Evolutionary conservation across 495 filamentous ascomycete species (phyloP).

Genomic region (Amphirosellinia nigrospora): DNA sequence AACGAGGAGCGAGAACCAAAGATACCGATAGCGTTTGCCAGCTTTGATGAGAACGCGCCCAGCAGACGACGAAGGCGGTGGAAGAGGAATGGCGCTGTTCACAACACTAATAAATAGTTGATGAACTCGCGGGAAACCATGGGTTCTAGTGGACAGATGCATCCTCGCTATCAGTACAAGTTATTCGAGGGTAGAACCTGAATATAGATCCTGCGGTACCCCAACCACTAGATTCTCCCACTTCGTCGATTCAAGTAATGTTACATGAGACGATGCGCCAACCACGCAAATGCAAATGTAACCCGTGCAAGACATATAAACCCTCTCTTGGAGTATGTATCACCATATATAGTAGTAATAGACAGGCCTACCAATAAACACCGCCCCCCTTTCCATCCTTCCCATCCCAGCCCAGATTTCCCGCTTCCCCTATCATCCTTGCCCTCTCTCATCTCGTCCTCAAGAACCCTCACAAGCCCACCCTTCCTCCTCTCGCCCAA

Average conservation of each 20-base stretch:
- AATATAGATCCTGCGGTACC: neutral
- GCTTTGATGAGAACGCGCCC: neutral
- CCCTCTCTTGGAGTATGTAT: neutral
- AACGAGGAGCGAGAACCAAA: neutral
- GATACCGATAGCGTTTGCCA: neutral
- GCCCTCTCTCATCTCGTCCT: slow-evolving; percentile 32
- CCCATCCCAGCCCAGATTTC: slow-evolving; percentile 46
- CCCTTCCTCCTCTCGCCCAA: slow-evolving; percentile 80
- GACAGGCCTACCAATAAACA: slow-evolving; percentile 47
- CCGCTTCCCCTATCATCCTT: slow-evolving; percentile 34
- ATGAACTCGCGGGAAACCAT: neutral
- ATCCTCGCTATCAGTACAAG: neutral
- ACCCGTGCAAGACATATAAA: neutral
- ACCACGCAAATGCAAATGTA: neutral
- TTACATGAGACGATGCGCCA: neutral
- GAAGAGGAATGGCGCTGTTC: neutral
- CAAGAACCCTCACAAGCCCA: slow-evolving; percentile 67
- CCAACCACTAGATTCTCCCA: neutral
- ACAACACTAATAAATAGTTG: neutral
- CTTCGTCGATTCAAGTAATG: neutral
- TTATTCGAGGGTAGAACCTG: neutral
- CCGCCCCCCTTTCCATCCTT: slow-evolving; percentile 49
- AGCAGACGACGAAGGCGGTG: neutral
- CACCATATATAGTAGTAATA: neutral
- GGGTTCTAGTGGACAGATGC: neutral